Percentiles rank a stretch among this genome's conserved stretches.
Evolutionary conservation across 257 asterid species (phyloP).

Genomic region (Rehmannia glutinosa): DNA sequence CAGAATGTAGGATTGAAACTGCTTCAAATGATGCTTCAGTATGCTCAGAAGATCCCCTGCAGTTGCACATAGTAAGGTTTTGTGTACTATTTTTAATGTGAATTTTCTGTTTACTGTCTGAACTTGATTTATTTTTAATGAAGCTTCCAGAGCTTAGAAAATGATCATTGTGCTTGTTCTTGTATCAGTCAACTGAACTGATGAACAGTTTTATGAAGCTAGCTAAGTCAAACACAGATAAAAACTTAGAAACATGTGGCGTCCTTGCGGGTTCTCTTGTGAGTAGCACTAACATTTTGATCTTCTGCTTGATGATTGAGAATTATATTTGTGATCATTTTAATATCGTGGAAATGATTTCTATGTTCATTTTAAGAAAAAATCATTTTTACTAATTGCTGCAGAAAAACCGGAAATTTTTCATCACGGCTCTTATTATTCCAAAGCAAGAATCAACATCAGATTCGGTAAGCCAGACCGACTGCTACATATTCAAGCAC

Average conservation of each 20-base stretch:
- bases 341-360: not conserved
- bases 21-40: slow-evolving; percentile 42
- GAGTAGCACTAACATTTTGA: slow-evolving; percentile 28
- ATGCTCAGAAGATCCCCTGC: slow-evolving; percentile 77
- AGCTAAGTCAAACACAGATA: slow-evolving; percentile 83
- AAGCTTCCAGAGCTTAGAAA: slow-evolving; percentile 12
- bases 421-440: slow-evolving; percentile 83
- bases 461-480: slow-evolving; percentile 74
- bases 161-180: slow-evolving; percentile 18
- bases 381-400: slow-evolving; percentile 16
- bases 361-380: not conserved
- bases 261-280: slow-evolving; percentile 96
- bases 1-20: slow-evolving; percentile 38
- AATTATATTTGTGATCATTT: slow-evolving; percentile 10
- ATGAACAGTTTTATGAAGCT: slow-evolving; percentile 92
- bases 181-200: slow-evolving; percentile 67
- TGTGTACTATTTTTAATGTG: slow-evolving; percentile 9
- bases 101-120: slow-evolving; percentile 1
- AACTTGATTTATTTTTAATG: slow-evolving; percentile 8
- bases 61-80: slow-evolving; percentile 78
- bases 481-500: slow-evolving; percentile 6
- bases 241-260: slow-evolving; percentile 91
- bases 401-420: slow-evolving; percentile 82
- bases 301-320: slow-evolving; percentile 12
- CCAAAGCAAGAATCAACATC: slow-evolving; percentile 99